Percentiles rank a stretch among this genome's conserved stretches.
phyloP scores from a whole-genome alignment of 1,284 basidiomycete genomes.

The Irpex lacteus region DNA sequence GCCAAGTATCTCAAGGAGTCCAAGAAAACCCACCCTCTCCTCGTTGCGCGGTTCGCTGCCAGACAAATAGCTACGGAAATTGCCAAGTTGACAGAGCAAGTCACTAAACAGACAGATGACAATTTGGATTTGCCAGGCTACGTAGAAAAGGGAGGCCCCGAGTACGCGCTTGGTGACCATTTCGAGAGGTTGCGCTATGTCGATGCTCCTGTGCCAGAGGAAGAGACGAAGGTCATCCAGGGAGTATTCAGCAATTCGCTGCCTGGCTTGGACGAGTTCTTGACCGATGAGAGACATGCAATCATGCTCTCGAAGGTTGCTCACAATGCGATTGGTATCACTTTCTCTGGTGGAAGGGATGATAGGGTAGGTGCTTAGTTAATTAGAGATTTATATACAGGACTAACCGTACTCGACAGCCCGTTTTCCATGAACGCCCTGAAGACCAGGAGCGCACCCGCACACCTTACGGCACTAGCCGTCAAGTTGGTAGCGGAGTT shows the following conservation, averaged over 20 bases:
- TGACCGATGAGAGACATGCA: constrained; percentile 60
- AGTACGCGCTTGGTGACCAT: constrained; percentile 70
- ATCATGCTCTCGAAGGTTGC: constrained; percentile 66
- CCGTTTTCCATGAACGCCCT: constrained; percentile 45
- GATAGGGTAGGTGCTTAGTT: constrained; percentile 50
- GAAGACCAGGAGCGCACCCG: constrained; percentile 72
- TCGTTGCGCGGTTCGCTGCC: constrained; percentile 69
- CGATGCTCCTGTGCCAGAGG: constrained; percentile 44
- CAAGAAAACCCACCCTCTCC: constrained; percentile 44
- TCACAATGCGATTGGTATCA: constrained; percentile 75
- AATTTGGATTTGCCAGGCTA: constrained; percentile 32
- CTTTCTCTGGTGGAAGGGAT: constrained; percentile 58
- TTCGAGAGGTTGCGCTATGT: constrained; percentile 69
- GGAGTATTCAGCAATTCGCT: constrained; percentile 59
- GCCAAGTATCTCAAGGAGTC: constrained; percentile 50
- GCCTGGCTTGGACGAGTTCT: constrained; percentile 68
- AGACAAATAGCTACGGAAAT: constrained; percentile 68
- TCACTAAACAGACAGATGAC: constrained; percentile 20
- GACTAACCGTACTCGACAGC: constrained; percentile 33
- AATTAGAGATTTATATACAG: no score
- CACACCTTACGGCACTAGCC: constrained; percentile 68
- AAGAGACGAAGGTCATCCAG: constrained; percentile 51
- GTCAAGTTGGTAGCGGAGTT: constrained; percentile 70
- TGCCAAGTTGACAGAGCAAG: constrained; percentile 44
- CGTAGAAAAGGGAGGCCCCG: constrained; percentile 46